Evolutionary conservation across 2,329 filamentous ascomycete species (phyloP), one percentile per base, ranked within the genome.

Genomic region (Fonsecaea multimorphosa): DNA sequence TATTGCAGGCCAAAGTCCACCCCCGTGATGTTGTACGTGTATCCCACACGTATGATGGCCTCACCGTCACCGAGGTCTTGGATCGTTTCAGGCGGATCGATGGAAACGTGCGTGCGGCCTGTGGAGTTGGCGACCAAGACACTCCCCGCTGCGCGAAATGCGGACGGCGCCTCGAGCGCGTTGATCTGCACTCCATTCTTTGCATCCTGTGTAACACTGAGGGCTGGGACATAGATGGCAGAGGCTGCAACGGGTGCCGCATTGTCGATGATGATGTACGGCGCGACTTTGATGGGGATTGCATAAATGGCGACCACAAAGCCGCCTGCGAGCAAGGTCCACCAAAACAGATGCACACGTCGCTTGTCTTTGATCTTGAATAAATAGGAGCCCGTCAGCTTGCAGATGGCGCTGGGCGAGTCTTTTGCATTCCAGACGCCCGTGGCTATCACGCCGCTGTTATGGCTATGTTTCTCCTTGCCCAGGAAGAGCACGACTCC

Each of bases 381-480:
- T 19, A 52, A 52, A 36, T 60, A 60, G 29, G 57, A 40, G 14
- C 29, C 29, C 19, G 57, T 60, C 24, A 60, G 29, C 11, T 44
- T 49, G 40, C 29, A 60, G 38, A 60, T 44, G 44, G n/a, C 57
- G 44, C 27, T 49, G 8, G 57, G 57, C 6, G 57, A 60, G 40
- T 44, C 57, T 29, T 52, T 60, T 7, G 57, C 8, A 24, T 60
- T 60, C 57, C 57, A 60, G 11, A 60, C 52, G 44, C 57, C 57
- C 11, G 57, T 60, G 57, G 57, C 40, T 22, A 60, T 60, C 27
- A 60, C 57, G 22, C 57, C 57, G 11, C 57, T 60, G 57, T 60
- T 60, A 19, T 60, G 57, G 34, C 40, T 60, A n/a, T 60, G 57
- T 52, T 49, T 60, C 22, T 60, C 57, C n/a, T 36, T 60, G 27